These are phyloP conservation scores for Exutisphaerella laricina DNA, from an alignment of 2,329 filamentous ascomycete species.

Conservation along the genomic window DNA sequence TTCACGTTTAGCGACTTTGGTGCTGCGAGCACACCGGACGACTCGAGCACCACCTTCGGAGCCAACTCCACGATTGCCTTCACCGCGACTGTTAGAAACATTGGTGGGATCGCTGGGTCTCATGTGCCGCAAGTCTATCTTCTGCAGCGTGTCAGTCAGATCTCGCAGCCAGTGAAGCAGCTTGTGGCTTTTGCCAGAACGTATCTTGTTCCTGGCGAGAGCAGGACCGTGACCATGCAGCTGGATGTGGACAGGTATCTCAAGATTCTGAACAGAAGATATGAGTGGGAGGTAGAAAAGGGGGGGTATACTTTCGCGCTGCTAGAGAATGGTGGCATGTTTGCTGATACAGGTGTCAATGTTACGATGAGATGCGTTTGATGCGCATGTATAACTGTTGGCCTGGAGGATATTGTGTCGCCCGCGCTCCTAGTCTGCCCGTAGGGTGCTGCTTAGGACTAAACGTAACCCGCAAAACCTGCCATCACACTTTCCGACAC, in stretches of 20 bases:
- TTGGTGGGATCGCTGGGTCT: slow-evolving; percentile 32
- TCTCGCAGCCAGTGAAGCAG: slow-evolving; percentile 41
- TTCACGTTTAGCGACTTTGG: slow-evolving; percentile 3
- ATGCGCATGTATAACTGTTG: too few species aligned
- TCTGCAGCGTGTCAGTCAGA: slow-evolving; percentile 37
- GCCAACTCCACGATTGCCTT: slow-evolving; percentile 32
- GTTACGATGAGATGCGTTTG: slow-evolving; percentile 37
- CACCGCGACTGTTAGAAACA: slow-evolving; percentile 33
- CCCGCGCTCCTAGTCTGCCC: too few species aligned
- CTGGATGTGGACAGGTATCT: slow-evolving; percentile 42
- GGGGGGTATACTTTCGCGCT: slow-evolving; percentile 26
- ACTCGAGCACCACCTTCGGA: background rate
- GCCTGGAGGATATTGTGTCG: too few species aligned
- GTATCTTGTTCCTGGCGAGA: slow-evolving; percentile 35
- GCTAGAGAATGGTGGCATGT: slow-evolving; percentile 21
- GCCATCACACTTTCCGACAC: too few species aligned
- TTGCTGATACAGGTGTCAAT: slow-evolving; percentile 34
- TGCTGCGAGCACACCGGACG: background rate
- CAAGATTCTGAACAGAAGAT: slow-evolving; percentile 38
- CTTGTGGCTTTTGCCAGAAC: slow-evolving; percentile 41
- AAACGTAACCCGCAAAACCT: too few species aligned
- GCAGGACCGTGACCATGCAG: slow-evolving; percentile 30
- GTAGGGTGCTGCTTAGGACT: too few species aligned
- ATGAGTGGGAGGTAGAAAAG: slow-evolving; percentile 43
- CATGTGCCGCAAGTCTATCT: slow-evolving; percentile 42